phyloP scores from a whole-genome alignment of 208 protist genomes.

The Trypanosoma conorhini region DNA sequence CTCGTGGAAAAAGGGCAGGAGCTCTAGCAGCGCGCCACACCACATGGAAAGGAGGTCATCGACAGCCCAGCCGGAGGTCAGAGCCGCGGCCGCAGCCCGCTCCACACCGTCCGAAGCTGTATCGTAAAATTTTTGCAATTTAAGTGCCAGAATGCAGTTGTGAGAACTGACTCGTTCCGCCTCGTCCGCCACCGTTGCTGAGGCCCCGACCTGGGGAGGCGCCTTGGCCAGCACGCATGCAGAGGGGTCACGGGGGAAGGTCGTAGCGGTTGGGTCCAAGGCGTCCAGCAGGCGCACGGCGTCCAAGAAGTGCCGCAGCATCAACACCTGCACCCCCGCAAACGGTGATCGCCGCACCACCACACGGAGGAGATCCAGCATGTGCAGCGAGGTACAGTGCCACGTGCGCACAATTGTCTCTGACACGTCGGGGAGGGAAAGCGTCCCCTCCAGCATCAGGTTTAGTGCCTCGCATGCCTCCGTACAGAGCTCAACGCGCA shows the following conservation, averaged over 20 bases:
- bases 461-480: constrained; percentile 42
- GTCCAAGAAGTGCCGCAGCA: constrained; percentile 41
- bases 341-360: constrained; percentile 26
- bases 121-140: constrained; percentile 1
- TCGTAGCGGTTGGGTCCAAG: background rate
- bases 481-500: constrained; percentile 16
- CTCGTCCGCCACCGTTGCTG: background rate
- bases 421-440: constrained; percentile 9
- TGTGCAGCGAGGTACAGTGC: constrained; percentile 29
- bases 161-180: background rate
- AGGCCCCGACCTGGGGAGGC: background rate
- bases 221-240: background rate
- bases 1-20: constrained; percentile 15
- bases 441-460: constrained; percentile 36
- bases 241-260: background rate
- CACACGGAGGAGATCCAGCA: constrained; percentile 35
- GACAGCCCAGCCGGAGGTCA: constrained; percentile 2
- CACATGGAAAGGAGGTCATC: constrained; percentile 23
- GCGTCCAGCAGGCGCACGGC: constrained; percentile 38
- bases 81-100: background rate
- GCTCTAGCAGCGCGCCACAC: constrained; percentile 14
- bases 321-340: constrained; percentile 33
- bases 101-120: constrained; percentile 18
- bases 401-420: constrained; percentile 29
- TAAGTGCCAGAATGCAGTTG: constrained; percentile 1